Percentiles rank a stretch among this genome's conserved stretches.
Evolutionary conservation across 2,329 filamentous ascomycete species (phyloP).

Genomic region (Aspergillus texensis): DNA sequence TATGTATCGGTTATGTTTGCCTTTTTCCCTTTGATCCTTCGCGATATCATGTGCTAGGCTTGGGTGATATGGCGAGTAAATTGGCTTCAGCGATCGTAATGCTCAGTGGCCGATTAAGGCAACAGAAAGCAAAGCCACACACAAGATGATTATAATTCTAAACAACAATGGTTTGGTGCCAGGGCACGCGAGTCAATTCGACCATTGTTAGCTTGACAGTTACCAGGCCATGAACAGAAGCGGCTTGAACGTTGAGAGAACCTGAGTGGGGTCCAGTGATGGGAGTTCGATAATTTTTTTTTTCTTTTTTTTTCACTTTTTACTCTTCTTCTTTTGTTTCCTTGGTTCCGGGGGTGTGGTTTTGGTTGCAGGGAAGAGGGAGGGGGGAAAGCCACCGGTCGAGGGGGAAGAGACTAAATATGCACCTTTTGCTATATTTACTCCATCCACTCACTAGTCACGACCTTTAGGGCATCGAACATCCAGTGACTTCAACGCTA

Average conservation of each 20-base stretch:
- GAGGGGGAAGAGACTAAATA: conserved; percentile 13
- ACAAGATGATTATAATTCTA: not conserved
- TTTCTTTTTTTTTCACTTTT: not conserved
- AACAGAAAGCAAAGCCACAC: not conserved
- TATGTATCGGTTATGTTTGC: not conserved
- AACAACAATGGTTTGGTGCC: not conserved
- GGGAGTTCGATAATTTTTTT: conserved; percentile 9
- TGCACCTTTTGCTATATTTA: conserved; percentile 33
- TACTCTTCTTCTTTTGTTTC: conserved; percentile 4
- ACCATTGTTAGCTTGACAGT: conserved; percentile 16
- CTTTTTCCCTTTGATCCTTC: not conserved
- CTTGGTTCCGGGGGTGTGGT: conserved; percentile 31
- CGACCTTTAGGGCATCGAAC: not conserved
- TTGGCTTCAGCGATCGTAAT: not conserved
- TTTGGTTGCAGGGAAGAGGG: conserved; percentile 35
- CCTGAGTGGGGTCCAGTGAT: conserved; percentile 14
- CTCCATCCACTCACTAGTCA: conserved; percentile 12
- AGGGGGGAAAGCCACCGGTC: conserved; percentile 10
- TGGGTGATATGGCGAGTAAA: not conserved
- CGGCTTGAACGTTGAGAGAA: conserved; percentile 4
- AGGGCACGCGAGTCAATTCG: conserved; percentile 5
- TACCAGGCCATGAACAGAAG: conserved; percentile 2
- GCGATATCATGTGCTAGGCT: not conserved
- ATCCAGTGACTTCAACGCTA: not conserved
- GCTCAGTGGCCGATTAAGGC: not conserved